Base-by-base conservation (phyloP, 2,329 filamentous ascomycete genomes). In the Drechslerella stenobrocha region DNA sequence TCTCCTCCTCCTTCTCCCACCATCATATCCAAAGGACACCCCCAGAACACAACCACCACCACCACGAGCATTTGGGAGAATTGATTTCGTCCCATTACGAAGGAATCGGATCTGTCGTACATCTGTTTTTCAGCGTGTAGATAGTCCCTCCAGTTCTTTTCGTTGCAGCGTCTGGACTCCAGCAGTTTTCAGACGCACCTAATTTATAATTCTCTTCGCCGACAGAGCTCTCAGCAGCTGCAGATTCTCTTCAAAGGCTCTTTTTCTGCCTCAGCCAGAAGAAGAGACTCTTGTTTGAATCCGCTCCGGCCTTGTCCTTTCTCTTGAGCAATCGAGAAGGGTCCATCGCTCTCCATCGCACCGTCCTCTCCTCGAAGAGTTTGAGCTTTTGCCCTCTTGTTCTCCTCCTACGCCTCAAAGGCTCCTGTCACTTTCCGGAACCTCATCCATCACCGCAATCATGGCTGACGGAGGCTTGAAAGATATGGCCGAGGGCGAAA, bases 401-500 rank as follows among this genome's bases (percentile, higher is more conserved):
- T 18, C n/a, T 11, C n/a, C n/a, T n/a, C n/a, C n/a, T n/a, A n/a
- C n/a, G n/a, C n/a, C n/a, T n/a, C n/a, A n/a, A n/a, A n/a, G 5
- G 28, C 28, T 30, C 11, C 28, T 30, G 28, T 37, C 22, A 52
- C 53, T 67, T 67, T 59, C 61, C 58, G 61, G 53, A 58, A 44
- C 34, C 61, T 24, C 47, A 11, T 47, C 37, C 18, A 18, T n/a
- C 45, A 18, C 51, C 63, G 55, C 63, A 67, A 67, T 67, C 63
- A 67, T 67, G 63, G 55, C 63, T 60, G 53, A 56, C 40, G 52
- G 55, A 20, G 22, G 32, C 6, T 3, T 59, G 4, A 47, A 26
- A 2, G 42, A 67, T 35, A 53, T 44, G 18, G n/a, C 30, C 18
- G 55, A 96, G 60, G 92, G 87, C 81, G 90, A 95, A 83, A 98